A percentile compares a stretch with the other conserved stretches of the same genome.
These are phyloP conservation scores for Dendrothele bispora DNA, from an alignment of 768 basidiomycete genomes.

Conservation along the genomic window DNA sequence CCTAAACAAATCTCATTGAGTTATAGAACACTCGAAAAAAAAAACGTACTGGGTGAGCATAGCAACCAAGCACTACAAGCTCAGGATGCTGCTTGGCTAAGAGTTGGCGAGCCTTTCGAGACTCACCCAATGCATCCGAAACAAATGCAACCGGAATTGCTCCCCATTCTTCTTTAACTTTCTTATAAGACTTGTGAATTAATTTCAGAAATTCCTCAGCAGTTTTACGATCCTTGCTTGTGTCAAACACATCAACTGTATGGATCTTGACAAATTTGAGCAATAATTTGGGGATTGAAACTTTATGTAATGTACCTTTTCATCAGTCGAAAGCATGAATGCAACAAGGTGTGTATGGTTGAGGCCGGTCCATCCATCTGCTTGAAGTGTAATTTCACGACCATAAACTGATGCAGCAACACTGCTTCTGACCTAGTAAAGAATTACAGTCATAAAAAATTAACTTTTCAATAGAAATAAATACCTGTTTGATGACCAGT, in stretches of 20 bases:
- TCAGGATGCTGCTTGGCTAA: slow-evolving; percentile 17
- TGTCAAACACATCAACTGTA: slow-evolving; percentile 29
- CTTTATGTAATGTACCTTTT: slow-evolving; percentile 16
- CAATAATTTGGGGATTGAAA: neutral
- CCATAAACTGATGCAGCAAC: slow-evolving; percentile 6
- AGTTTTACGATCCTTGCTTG: slow-evolving; percentile 28
- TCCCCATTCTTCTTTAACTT: slow-evolving; percentile 23
- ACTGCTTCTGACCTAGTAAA: neutral
- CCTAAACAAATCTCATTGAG: neutral
- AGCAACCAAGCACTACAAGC: slow-evolving; percentile 33
- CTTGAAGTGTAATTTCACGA: slow-evolving; percentile 26
- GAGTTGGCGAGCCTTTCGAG: slow-evolving; percentile 20
- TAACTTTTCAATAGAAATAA: too few relatives aligned
- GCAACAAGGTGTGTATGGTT: slow-evolving; percentile 32
- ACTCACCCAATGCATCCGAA: slow-evolving; percentile 36
- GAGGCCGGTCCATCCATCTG: slow-evolving; percentile 35
- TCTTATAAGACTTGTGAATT: slow-evolving; percentile 13
- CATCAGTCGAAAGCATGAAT: slow-evolving; percentile 27
- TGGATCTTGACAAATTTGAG: slow-evolving; percentile 18
- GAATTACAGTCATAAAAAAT: too few relatives aligned
- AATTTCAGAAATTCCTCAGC: slow-evolving; percentile 26
- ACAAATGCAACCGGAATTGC: slow-evolving; percentile 22
- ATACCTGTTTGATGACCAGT: neutral
- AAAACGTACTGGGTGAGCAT: slow-evolving; percentile 34
- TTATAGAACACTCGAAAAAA: neutral